Percentiles rank a stretch among this genome's conserved stretches.
Conservation (phyloP, 768 basidiomycete genomes). For the Fibroporia radiculosa region DNA sequence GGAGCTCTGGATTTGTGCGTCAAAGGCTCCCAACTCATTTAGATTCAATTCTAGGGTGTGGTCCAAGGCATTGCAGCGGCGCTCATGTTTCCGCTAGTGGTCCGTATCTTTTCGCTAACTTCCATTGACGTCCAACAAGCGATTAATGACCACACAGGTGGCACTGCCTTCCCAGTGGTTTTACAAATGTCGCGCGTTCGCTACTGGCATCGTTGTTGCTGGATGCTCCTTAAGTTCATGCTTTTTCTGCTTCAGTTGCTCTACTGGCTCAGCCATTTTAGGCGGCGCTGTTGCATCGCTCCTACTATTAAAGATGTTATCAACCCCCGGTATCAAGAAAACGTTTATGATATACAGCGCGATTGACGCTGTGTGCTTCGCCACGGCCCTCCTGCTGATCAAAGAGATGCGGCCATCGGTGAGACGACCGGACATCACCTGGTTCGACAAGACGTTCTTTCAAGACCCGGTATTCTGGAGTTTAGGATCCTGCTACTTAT, state of each 20-base stretch:
- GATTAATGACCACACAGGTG: conserved; percentile 4
- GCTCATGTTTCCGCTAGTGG: conserved; percentile 14
- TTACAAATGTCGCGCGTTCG: conserved; percentile 21
- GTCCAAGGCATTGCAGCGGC: conserved; percentile 14
- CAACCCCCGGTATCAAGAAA: conserved; percentile 11
- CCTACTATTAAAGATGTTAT: conserved; percentile 15
- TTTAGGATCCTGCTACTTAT: conserved; percentile 14
- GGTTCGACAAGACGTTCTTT: conserved; percentile 16
- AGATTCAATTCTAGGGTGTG: conserved; percentile 11
- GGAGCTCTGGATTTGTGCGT: too few species aligned
- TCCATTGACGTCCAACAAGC: not conserved
- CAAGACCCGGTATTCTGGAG: conserved; percentile 18
- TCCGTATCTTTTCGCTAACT: conserved; percentile 1
- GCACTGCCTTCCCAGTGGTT: conserved; percentile 26
- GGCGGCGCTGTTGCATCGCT: conserved; percentile 18
- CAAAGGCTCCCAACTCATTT: too few species aligned
- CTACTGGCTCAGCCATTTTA: not conserved
- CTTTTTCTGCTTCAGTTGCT: not conserved
- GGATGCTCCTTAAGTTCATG: conserved; percentile 16
- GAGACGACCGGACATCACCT: conserved; percentile 12
- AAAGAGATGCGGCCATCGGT: conserved; percentile 9
- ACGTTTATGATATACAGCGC: conserved; percentile 16
- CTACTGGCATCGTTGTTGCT: conserved; percentile 27
- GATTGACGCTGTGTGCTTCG: conserved; percentile 12
- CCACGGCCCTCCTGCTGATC: conserved; percentile 13